Percentiles rank a stretch among this genome's conserved stretches.
Evolutionary conservation across 805 yeast genomes (phyloP).

Genomic region (Yarrowia sp.): DNA sequence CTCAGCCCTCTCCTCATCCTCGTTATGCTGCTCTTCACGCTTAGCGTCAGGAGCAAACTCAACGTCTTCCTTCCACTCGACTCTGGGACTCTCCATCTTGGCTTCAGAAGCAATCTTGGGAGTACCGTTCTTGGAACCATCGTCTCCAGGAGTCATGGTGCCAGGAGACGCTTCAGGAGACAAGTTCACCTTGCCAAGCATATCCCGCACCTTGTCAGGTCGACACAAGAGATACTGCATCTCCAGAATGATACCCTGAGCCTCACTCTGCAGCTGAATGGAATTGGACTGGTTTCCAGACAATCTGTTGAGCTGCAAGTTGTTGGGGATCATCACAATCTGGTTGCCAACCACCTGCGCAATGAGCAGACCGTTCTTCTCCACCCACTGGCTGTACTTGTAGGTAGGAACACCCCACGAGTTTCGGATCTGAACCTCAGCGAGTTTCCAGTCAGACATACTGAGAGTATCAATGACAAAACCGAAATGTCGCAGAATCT

Average conservation of each 20-base stretch:
- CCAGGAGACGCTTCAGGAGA: constrained; percentile 31
- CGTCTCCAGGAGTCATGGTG: constrained; percentile 20
- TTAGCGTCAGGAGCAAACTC: background rate
- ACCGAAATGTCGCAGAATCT: constrained; percentile 69
- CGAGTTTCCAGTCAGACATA: constrained; percentile 59
- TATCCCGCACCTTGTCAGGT: background rate
- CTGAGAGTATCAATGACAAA: constrained; percentile 85
- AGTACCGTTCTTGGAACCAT: constrained; percentile 2
- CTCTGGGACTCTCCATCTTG: constrained; percentile 12
- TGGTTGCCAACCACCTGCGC: constrained; percentile 86
- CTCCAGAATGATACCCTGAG: constrained; percentile 28
- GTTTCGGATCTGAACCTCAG: constrained; percentile 70
- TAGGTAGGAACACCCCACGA: constrained; percentile 92
- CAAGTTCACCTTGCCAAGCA: constrained; percentile 24
- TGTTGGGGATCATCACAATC: constrained; percentile 84
- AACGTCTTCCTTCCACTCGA: constrained; percentile 11
- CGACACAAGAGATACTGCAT: constrained; percentile 25
- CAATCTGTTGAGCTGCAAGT: constrained; percentile 77
- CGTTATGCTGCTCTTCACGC: background rate
- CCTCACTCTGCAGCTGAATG: constrained; percentile 19
- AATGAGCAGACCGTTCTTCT: constrained; percentile 84
- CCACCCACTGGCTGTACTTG: constrained; percentile 87
- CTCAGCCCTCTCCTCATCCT: background rate
- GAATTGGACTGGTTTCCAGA: constrained; percentile 52
- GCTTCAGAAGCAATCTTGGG: background rate